Base-by-base conservation (phyloP, 495 filamentous ascomycete genomes). In the Trichoderma parareesei region DNA sequence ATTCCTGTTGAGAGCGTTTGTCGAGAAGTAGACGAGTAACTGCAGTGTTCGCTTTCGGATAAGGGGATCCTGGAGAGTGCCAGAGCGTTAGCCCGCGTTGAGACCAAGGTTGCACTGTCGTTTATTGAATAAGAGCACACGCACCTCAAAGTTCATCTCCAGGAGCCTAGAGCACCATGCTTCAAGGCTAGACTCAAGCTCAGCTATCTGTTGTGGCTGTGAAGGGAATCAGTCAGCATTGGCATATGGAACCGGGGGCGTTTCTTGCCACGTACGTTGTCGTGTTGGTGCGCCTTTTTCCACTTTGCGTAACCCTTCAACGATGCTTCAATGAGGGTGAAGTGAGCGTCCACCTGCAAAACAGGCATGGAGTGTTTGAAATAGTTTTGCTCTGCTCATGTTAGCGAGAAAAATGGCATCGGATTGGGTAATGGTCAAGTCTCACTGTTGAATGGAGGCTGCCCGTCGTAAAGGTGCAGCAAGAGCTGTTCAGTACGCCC, bases 281-380 rank as follows among this genome's bases (percentile, higher is more conserved):
- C 14, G 33, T 46, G 40, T 2, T 7, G 43, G 43, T 63, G 41
- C 16, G 61, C 41, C 13, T 33, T 74, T 53, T 88, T 77, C 92
- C 92, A 97, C 73, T 88, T 91, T 63, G 87, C 83, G 68, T 90
- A 97, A 7, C 94, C 94, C 71, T 92, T 96, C 49, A 98, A 75
- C 6, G 90, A 89, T n/a, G 92, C 89, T 74, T 96, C 91, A 1
- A 97, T 87, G 5, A 97, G 90, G 5, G 90, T 89, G 65, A 91
- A 91, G 67, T 96, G 92, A 9, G 91, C 90, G 73, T 98, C 94
- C 3, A 93, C 86, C 11, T 84, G 85, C 70, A 98, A 83, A 4
- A 91, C 81, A 41, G 88, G 82, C 61, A 88, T 80, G 0, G 91
- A 92, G 44, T 82, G 88, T 71, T 92, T 95, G n/a, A 82, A 85